These are phyloP conservation scores for Huntiella bhutanensis DNA, from an alignment of 2,329 filamentous ascomycete species.

Conservation along the genomic window DNA sequence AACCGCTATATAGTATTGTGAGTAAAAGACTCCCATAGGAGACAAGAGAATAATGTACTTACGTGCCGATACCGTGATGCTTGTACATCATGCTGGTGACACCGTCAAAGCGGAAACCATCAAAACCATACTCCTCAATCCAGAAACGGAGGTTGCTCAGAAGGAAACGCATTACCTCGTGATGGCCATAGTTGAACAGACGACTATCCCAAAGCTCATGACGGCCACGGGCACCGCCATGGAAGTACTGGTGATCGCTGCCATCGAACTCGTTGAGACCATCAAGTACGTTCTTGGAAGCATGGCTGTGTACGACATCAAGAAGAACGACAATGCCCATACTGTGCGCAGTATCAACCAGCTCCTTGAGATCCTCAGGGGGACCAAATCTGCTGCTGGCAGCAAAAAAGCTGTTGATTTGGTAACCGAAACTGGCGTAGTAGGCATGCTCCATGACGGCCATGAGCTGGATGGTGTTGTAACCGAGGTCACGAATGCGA, in stretches of 20 bases:
- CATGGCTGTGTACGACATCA: slow-evolving; percentile 94
- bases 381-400: slow-evolving; percentile 87
- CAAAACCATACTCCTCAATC: slow-evolving; percentile 97
- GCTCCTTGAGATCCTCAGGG: slow-evolving; percentile 87
- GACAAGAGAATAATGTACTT: slow-evolving; percentile 21
- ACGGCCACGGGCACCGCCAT: slow-evolving; percentile 61
- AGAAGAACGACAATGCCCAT: slow-evolving; percentile 81
- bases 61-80: slow-evolving; percentile 95
- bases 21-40: background rate
- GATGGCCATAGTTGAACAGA: slow-evolving; percentile 88
- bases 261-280: slow-evolving; percentile 93
- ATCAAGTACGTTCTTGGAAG: slow-evolving; percentile 91
- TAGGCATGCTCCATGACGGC: slow-evolving; percentile 99
- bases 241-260: slow-evolving; percentile 90
- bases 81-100: slow-evolving; percentile 96
- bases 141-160: slow-evolving; percentile 92
- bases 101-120: slow-evolving; percentile 94
- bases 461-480: slow-evolving; percentile 98
- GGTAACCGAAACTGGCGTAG: slow-evolving; percentile 97
- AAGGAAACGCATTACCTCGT: slow-evolving; percentile 90
- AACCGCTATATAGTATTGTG: slow-evolving; percentile 43
- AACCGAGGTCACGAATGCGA: slow-evolving; percentile 73
- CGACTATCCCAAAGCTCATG: slow-evolving; percentile 95
- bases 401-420: slow-evolving; percentile 97
- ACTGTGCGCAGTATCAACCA: slow-evolving; percentile 85